phyloP scores from a whole-genome alignment of 1,284 basidiomycete species.

The Leccinum idahoense region DNA sequence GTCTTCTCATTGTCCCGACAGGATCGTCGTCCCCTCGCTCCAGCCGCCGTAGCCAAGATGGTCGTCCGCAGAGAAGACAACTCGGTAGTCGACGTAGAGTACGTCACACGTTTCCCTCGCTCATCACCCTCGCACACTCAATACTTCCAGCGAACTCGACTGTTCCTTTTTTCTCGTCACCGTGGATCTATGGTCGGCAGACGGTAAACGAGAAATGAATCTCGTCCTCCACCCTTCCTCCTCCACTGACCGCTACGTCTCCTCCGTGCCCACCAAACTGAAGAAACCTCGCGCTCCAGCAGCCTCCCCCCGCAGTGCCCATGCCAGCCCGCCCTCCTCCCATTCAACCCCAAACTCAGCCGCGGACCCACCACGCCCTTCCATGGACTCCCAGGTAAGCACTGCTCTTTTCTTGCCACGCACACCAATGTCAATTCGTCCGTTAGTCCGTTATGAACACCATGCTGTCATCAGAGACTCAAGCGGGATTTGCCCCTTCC shows the following conservation, averaged over 20 bases:
- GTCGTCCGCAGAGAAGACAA: slow-evolving; percentile 65
- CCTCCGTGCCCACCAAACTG: slow-evolving; percentile 49
- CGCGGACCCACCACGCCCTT: slow-evolving; percentile 23
- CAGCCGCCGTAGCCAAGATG: slow-evolving; percentile 84
- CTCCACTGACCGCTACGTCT: slow-evolving; percentile 58
- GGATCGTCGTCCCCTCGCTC: slow-evolving; percentile 88
- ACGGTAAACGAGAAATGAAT: slow-evolving; percentile 77
- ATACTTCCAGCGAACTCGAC: slow-evolving; percentile 66
- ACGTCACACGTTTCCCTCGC: slow-evolving; percentile 28
- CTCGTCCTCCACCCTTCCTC: slow-evolving; percentile 82
- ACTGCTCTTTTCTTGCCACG: background rate
- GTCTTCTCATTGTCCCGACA: slow-evolving; percentile 28
- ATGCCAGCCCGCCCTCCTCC: slow-evolving; percentile 33
- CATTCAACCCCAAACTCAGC: slow-evolving; percentile 30
- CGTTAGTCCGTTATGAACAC: slow-evolving; percentile 33
- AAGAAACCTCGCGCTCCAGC: slow-evolving; percentile 42
- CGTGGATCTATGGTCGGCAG: slow-evolving; percentile 83
- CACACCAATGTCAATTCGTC: slow-evolving; percentile 1
- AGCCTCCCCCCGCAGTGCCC: slow-evolving; percentile 34
- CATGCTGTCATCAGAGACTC: slow-evolving; percentile 34
- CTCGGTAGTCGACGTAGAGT: slow-evolving; percentile 73
- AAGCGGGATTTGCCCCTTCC: slow-evolving; percentile 37
- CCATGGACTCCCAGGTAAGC: slow-evolving; percentile 30
- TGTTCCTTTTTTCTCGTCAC: slow-evolving; percentile 83
- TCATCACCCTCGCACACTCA: slow-evolving; percentile 16